Base-by-base conservation (phyloP, 768 basidiomycete genomes). In the Lactifluus subvellereus region DNA sequence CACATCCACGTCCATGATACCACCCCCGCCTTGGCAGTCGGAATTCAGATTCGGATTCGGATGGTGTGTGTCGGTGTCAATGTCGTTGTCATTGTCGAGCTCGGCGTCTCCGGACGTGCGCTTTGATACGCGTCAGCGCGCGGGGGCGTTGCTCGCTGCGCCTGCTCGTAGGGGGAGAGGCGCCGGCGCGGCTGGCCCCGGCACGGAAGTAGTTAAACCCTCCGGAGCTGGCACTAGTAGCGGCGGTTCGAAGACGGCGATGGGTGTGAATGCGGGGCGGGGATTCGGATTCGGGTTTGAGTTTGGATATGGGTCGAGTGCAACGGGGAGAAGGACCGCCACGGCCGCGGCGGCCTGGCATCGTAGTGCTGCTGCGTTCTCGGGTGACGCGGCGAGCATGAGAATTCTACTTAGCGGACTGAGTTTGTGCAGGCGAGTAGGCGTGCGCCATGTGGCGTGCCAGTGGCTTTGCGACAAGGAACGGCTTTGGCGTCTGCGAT, bases 321-420 rank as follows among this genome's bases (percentile, higher is more conserved):
- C 2, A 30, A 14, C 30, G 35, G 45, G 52, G n/a, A 22, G 52
- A 47, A 35, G 59, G 35, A 10, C 10, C 35, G 35, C 6, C 35
- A 10, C 6, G 1, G 35, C 0, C 5, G 8, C 49, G 13, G 59
- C 42, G 13, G 56, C 64, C 27, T 4, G 45, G 22, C 6, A 33
- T 14, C 30, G 67, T 66, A 45, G 66, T 67, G 50, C 70, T 32
- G 56, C 13, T 14, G 77, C 74, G 54, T 74, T 77, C 40, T 78
- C 73, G 5, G 85, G 85, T 0, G 87, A 88, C 64, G 86, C 77
- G 4, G 78, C 80, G 48, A 91, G 77, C 84, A 86, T 83, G 27
- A 91, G 78, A 57, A 92, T 90, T 11, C 89, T 82, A 63, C 88
- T 90, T 37, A 93, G 78, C 2, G 90, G 90, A 65, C 88, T 91